These are phyloP conservation scores for Talaromyces stipitatus DNA, from an alignment of 495 filamentous ascomycete genomes.

Conservation along the genomic window DNA sequence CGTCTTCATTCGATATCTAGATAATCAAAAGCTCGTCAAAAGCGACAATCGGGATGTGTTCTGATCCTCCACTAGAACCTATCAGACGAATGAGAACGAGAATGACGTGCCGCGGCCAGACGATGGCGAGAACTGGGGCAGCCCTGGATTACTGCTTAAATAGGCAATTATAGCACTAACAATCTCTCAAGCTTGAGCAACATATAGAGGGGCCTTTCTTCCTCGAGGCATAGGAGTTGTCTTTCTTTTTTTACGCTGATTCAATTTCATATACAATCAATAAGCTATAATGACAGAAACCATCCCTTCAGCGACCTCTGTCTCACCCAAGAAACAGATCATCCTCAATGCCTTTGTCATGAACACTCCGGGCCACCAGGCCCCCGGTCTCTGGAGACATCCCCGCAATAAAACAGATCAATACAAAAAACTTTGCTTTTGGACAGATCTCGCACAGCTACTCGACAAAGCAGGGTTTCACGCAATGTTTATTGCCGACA, in stretches of 20 bases:
- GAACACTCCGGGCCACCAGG: conserved; percentile 47
- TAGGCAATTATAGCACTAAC: neutral
- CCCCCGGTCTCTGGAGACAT: conserved; percentile 49
- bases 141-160: neutral
- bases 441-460: conserved; percentile 48
- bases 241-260: neutral
- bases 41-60: too few relatives aligned
- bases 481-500: conserved; percentile 55
- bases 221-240: neutral
- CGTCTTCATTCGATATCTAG: neutral
- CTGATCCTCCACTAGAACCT: too few relatives aligned
- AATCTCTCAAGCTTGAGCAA: neutral
- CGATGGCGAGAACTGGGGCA: conserved; percentile 10
- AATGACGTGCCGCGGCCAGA: conserved; percentile 13
- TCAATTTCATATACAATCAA: neutral
- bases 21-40: neutral
- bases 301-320: neutral
- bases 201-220: neutral
- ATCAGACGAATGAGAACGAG: neutral
- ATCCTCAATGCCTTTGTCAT: conserved; percentile 54
- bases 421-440: conserved; percentile 47
- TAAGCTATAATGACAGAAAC: conserved; percentile 6
- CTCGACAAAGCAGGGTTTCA: conserved; percentile 53
- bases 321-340: conserved; percentile 36
- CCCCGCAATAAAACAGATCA: conserved; percentile 44